A percentile compares a stretch with the other conserved stretches of the same genome.
phyloP scores from a whole-genome alignment of 1,284 basidiomycete genomes.

The Malassezia caprae region DNA sequence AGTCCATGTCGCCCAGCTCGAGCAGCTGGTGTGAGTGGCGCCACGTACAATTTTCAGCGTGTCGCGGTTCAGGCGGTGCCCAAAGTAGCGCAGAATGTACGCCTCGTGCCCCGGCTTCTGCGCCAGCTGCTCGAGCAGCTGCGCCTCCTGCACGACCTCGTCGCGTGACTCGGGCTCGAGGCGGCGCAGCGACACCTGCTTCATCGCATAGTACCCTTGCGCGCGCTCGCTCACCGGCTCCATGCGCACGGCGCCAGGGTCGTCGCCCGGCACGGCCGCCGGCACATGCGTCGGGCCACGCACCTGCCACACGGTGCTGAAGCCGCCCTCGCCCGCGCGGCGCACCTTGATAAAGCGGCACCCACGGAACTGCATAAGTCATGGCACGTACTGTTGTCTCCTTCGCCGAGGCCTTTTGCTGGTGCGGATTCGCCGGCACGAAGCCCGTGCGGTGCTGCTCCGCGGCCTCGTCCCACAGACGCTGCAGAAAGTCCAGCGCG shows the following conservation, averaged over 20 bases:
- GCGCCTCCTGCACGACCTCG: conserved; percentile 44
- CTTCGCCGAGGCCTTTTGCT: conserved; percentile 2
- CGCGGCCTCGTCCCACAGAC: conserved; percentile 5
- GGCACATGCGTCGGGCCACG: conserved; percentile 31
- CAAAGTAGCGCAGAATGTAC: conserved; percentile 45
- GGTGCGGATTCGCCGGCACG: background rate
- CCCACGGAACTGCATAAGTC: conserved; percentile 23
- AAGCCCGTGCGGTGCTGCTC: conserved; percentile 6
- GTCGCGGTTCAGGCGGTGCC: conserved; percentile 34
- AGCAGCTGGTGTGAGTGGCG: conserved; percentile 21
- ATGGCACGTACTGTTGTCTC: conserved; percentile 5
- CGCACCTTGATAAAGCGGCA: conserved; percentile 36
- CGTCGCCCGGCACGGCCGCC: conserved; percentile 19
- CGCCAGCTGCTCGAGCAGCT: conserved; percentile 35
- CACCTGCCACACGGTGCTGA: conserved; percentile 43
- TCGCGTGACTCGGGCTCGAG: conserved; percentile 40
- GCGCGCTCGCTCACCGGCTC: conserved; percentile 33
- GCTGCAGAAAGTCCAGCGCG: conserved; percentile 14
- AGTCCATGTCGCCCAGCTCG: conserved; percentile 45
- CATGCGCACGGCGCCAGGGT: conserved; percentile 17
- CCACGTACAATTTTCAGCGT: conserved; percentile 35
- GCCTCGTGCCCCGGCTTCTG: conserved; percentile 32
- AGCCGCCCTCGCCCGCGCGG: conserved; percentile 41
- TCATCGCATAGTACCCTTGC: conserved; percentile 45
- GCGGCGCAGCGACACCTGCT: conserved; percentile 42